These are phyloP conservation scores for Starmera dryadoides DNA, from an alignment of 805 yeast species.

Conservation along the genomic window DNA sequence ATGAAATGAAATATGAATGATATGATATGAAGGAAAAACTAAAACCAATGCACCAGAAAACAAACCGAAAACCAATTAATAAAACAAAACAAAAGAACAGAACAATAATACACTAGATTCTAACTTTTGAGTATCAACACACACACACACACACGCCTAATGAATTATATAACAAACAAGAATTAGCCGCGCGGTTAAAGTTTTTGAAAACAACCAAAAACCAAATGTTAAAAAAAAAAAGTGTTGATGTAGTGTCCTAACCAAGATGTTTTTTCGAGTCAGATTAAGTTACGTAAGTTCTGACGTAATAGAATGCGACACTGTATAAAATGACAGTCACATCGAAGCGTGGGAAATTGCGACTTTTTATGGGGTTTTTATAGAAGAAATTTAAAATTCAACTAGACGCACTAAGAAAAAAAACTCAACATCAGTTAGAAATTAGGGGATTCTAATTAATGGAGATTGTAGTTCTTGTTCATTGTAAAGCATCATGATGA, in stretches of 20 bases:
- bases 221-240: neutral
- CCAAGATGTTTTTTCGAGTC: too few species aligned
- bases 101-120: too few species aligned
- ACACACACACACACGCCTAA: too few species aligned
- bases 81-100: neutral
- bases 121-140: too few species aligned
- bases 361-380: neutral
- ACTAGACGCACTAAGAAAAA: neutral
- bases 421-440: neutral
- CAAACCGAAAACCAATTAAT: neutral
- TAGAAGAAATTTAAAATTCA: neutral
- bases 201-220: too few species aligned
- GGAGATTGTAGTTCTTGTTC: too few species aligned
- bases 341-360: neutral
- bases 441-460: too few species aligned
- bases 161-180: too few species aligned
- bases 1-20: too few species aligned
- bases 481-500: too few species aligned
- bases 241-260: neutral
- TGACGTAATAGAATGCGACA: neutral
- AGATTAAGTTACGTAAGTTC: neutral
- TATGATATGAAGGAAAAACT: too few species aligned
- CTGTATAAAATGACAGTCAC: neutral
- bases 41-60: neutral
- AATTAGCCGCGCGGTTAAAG: too few species aligned